These are phyloP conservation scores for Recurvomyces mirabilis DNA, from an alignment of 495 filamentous ascomycete species.

Conservation along the genomic window DNA sequence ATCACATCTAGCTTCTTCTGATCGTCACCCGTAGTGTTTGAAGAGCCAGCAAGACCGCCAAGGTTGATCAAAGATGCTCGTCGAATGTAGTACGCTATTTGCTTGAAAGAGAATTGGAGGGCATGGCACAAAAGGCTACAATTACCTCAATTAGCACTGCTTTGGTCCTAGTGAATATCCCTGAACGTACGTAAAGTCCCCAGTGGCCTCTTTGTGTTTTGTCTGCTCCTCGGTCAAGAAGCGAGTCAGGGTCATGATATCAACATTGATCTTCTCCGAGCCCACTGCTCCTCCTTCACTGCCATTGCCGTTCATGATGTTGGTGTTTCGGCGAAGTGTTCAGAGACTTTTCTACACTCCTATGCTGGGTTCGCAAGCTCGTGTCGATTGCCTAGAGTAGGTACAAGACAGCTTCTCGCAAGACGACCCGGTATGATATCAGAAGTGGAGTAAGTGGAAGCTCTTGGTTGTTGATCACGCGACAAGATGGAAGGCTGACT, in stretches of 20 bases:
- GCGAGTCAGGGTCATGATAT: conserved; percentile 88
- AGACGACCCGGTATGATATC: too few relatives aligned
- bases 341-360: too few relatives aligned
- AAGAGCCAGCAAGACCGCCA: conserved; percentile 84
- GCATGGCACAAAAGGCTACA: conserved; percentile 85
- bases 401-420: too few relatives aligned
- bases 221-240: conserved; percentile 92
- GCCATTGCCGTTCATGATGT: conserved; percentile 17
- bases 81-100: conserved; percentile 98
- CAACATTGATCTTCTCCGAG: conserved; percentile 77
- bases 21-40: conserved; percentile 92
- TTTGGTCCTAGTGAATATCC: too few relatives aligned
- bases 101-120: conserved; percentile 98
- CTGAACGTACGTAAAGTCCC: conserved; percentile 97
- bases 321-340: too few relatives aligned
- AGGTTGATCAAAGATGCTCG: conserved; percentile 85
- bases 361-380: too few relatives aligned
- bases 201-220: conserved; percentile 88
- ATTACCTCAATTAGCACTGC: too few relatives aligned
- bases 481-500: neutral
- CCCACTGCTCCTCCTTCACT: conserved; percentile 34
- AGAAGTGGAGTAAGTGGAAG: conserved; percentile 19
- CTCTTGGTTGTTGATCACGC: neutral
- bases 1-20: conserved; percentile 99
- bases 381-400: too few relatives aligned